Evolutionary conservation across 441 rosid species (phyloP).

Genomic region (Pelargonium citronellum): DNA sequence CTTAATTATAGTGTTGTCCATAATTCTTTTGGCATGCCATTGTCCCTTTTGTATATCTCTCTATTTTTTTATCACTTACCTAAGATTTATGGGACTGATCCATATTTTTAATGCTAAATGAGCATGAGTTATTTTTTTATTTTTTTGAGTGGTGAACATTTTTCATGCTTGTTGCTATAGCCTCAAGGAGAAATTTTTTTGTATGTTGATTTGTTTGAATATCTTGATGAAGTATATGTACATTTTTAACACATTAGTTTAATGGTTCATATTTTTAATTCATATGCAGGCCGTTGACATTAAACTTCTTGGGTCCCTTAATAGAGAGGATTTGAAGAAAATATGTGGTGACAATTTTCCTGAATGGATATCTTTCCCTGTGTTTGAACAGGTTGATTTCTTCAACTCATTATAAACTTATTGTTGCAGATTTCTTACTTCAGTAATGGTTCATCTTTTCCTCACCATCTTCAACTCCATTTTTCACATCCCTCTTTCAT

Average conservation of each 20-base stretch:
- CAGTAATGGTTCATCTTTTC: no score
- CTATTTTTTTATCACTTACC: not conserved
- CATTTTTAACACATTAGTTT: not conserved
- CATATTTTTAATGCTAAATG: not conserved
- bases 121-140: no score
- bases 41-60: not conserved
- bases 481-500: no score
- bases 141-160: no score
- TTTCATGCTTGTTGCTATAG: no score
- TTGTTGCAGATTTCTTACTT: not conserved
- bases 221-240: not conserved
- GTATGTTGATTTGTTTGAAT: not conserved
- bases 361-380: conserved; percentile 95
- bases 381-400: conserved; percentile 69
- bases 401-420: not conserved
- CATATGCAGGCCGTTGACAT: conserved; percentile 71
- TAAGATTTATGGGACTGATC: not conserved
- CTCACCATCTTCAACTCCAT: no score
- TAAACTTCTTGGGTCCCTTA: conserved; percentile 75
- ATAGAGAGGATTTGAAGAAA: conserved; percentile 88
- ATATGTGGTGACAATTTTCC: conserved; percentile 92
- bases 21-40: not conserved
- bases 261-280: not conserved
- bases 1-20: not conserved
- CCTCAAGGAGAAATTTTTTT: no score